Percentiles rank a stretch among this genome's conserved stretches.
Evolutionary conservation across 495 filamentous ascomycete species (phyloP).

Genomic region (Xylaria curta): DNA sequence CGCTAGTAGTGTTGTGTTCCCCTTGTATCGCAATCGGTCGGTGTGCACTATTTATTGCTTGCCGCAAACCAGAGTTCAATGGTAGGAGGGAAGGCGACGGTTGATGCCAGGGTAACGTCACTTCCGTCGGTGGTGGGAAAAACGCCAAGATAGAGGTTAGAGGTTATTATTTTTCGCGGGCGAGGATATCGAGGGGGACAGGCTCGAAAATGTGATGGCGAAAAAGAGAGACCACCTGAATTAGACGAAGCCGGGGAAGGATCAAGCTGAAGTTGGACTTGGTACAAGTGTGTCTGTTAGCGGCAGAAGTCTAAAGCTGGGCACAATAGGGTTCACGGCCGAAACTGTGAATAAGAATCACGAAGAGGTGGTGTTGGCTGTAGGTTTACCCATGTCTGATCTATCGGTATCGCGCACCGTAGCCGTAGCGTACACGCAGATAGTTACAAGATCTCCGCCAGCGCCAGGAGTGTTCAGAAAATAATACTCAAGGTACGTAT

Average conservation of each 20-base stretch:
- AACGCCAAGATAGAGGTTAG: constrained; percentile 15
- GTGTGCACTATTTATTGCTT: not conserved
- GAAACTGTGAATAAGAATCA: constrained; percentile 19
- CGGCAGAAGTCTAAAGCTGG: not conserved
- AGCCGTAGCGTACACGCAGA: not conserved
- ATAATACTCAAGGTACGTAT: not conserved
- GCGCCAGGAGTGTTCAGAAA: not conserved
- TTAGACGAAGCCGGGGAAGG: not conserved
- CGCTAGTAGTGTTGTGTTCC: not conserved
- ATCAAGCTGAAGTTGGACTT: constrained; percentile 12
- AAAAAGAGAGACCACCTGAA: not conserved
- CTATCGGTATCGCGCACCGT: not conserved
- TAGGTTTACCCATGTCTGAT: not conserved
- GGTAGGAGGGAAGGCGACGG: constrained; percentile 5
- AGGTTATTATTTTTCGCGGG: constrained; percentile 8
- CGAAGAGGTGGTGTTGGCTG: not conserved
- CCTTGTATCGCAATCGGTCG: constrained; percentile 22
- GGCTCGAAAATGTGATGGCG: constrained; percentile 2
- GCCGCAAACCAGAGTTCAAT: not conserved
- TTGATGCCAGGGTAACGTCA: constrained; percentile 24
- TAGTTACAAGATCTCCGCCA: not conserved
- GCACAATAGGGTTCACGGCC: constrained; percentile 21
- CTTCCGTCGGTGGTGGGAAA: constrained; percentile 12
- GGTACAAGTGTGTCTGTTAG: not conserved
- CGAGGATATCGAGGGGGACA: not conserved